phyloP scores from a whole-genome alignment of 2,329 filamentous ascomycete species.

The Scytalidium sp. region DNA sequence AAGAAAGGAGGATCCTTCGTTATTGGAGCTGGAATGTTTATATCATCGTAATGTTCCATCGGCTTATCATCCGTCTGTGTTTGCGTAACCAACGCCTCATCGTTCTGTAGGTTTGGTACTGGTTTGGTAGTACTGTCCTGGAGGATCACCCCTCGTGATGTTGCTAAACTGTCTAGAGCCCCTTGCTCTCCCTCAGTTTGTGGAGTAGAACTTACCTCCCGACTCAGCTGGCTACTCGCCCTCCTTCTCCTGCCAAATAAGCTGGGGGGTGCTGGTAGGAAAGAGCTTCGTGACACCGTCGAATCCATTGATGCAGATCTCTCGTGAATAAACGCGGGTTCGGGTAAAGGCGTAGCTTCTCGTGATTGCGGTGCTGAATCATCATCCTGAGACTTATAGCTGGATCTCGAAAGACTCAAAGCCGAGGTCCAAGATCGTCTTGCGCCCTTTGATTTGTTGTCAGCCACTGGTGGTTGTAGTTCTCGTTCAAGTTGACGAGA shows the following conservation, averaged over 20 bases:
- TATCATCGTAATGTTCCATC: conserved; percentile 8
- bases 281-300: background rate
- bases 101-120: background rate
- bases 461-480: background rate
- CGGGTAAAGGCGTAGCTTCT: background rate
- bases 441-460: background rate
- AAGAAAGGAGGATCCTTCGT: conserved; percentile 32
- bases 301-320: background rate
- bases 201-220: background rate
- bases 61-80: background rate
- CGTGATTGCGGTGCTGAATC: background rate
- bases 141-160: background rate
- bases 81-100: background rate
- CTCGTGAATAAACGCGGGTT: background rate
- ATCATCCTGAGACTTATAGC: background rate
- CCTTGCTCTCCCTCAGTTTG: background rate
- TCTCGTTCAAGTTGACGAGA: background rate
- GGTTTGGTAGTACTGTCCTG: background rate
- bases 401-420: background rate
- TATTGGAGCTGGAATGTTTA: conserved; percentile 27
- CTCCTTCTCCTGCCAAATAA: background rate
- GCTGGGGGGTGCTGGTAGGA: background rate
- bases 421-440: background rate
- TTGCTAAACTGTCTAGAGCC: background rate
- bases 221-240: background rate